phyloP scores from a whole-genome alignment of 2,329 filamentous ascomycete genomes.

The Sodiomyces alkalinus region DNA sequence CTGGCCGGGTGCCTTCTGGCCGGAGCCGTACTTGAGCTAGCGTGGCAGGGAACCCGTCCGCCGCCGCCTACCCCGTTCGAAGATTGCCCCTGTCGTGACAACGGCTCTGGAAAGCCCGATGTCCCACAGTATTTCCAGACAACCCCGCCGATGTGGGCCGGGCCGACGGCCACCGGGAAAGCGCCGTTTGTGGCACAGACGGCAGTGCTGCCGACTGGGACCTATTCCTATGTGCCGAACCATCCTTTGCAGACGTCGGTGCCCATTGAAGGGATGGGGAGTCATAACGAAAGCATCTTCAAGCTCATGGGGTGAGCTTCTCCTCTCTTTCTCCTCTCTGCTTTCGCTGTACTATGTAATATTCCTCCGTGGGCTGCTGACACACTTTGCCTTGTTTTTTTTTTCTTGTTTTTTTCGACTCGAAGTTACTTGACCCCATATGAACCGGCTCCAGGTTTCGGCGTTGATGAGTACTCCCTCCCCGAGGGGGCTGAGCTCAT shows the following conservation, averaged over 20 bases:
- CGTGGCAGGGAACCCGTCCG: conserved; percentile 8
- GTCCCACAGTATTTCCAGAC: conserved; percentile 52
- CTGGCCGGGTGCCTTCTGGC: conserved; percentile 19
- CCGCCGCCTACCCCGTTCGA: conserved; percentile 5
- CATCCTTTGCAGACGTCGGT: conserved; percentile 55
- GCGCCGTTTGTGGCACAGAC: conserved; percentile 59
- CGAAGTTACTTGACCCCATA: conserved; percentile 47
- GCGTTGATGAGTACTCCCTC: conserved; percentile 55
- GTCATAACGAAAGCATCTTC: conserved; percentile 50
- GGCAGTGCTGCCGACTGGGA: conserved; percentile 47
- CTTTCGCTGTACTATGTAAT: too few species aligned
- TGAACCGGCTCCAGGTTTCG: conserved; percentile 56
- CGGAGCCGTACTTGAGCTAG: conserved; percentile 20
- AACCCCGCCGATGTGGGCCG: conserved; percentile 41
- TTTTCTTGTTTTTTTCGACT: too few species aligned
- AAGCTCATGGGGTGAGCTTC: conserved; percentile 48
- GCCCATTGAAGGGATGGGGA: conserved; percentile 44
- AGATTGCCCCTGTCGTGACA: conserved; percentile 10
- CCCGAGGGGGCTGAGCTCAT: conserved; percentile 52
- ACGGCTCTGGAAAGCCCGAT: conserved; percentile 15
- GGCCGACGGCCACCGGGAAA: conserved; percentile 54
- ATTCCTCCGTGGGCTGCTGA: background rate
- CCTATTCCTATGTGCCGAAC: conserved; percentile 55
- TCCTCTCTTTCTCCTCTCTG: too few species aligned
- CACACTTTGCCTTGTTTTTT: background rate